Evolutionary conservation across 352 stramenopile species (phyloP), one percentile per base, ranked within the genome.

Genomic region (Globisporangium ultimum): DNA sequence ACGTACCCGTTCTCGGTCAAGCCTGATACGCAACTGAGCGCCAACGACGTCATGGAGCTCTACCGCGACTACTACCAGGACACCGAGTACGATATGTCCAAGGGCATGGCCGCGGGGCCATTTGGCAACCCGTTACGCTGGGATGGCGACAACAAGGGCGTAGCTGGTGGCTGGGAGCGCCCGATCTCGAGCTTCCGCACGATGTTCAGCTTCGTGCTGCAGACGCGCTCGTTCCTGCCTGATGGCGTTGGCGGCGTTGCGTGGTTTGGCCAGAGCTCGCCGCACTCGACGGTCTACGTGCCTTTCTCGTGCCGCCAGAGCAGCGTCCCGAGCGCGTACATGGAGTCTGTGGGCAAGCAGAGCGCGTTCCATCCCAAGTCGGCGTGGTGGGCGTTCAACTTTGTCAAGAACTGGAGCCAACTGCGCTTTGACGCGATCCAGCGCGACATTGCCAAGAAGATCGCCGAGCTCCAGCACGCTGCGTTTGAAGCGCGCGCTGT

Each of bases 1-100:
- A 91, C 71, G 15, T 96, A 97, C 53, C 90, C 90, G n/a, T 97
- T 98, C 61, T 96, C 84, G 1, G 69, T 97, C 8, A 78, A 81
- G 42, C 85, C 91, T 0, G 91, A 97, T 51, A 40, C 51, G 28
- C 55, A 40, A 0, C 61, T 98, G 14, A 68, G 71, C 17, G 50
- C 83, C 8, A 66, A 80, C 38, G 71, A 84, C 48, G 68, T 97
- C 17, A 88, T 93, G 66, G 60, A 69, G 18, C 68, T 96, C 2
- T 62, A 93, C 52, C 79, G 88, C 11, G 83, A 97, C 57, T 88
- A 95, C 61, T 97, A 96, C 61, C 61, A 96, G 66, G 84, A 75
- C 22, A 97, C 88, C 0, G 46, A 64, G 45, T 98, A 86, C 57
- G 78, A 93, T 47, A 72, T 93, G 66, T 82, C 72, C 14, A 75